These are phyloP conservation scores for Pyrus pyrifolia DNA, from an alignment of 306 rosid genomes.

Conservation along the genomic window DNA sequence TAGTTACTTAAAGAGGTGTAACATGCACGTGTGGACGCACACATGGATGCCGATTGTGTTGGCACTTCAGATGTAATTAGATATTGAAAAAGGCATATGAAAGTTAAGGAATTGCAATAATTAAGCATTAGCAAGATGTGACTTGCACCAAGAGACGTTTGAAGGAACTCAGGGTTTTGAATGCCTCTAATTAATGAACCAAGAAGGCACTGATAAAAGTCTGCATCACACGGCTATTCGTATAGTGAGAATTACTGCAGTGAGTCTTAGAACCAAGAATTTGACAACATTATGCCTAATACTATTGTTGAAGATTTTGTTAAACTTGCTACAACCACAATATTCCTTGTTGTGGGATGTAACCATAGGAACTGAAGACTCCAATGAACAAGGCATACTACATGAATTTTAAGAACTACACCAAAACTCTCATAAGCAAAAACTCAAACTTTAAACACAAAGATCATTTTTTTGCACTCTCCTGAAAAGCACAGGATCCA, in stretches of 20 bases:
- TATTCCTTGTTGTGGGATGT: background rate
- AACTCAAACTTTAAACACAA: slow-evolving; percentile 19
- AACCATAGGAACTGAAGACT: slow-evolving; percentile 2
- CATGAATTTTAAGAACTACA: slow-evolving; percentile 18
- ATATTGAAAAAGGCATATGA: background rate
- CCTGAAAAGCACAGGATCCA: slow-evolving; percentile 19
- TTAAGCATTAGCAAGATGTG: background rate
- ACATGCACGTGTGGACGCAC: background rate
- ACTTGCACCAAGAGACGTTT: background rate
- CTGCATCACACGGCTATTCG: background rate
- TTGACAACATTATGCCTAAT: background rate
- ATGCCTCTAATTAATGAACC: background rate
- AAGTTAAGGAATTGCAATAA: background rate
- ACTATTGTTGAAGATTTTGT: background rate
- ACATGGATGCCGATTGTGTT: background rate
- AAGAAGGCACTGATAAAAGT: background rate
- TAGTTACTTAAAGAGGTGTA: background rate
- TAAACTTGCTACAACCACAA: background rate
- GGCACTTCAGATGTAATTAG: background rate
- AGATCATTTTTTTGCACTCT: background rate
- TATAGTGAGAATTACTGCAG: background rate
- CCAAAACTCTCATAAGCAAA: background rate
- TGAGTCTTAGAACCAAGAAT: background rate
- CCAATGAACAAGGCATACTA: slow-evolving; percentile 5
- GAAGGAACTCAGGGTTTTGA: background rate